phyloP scores from a whole-genome alignment of 2,329 filamentous ascomycete genomes.

The Cladosporium sp. region DNA sequence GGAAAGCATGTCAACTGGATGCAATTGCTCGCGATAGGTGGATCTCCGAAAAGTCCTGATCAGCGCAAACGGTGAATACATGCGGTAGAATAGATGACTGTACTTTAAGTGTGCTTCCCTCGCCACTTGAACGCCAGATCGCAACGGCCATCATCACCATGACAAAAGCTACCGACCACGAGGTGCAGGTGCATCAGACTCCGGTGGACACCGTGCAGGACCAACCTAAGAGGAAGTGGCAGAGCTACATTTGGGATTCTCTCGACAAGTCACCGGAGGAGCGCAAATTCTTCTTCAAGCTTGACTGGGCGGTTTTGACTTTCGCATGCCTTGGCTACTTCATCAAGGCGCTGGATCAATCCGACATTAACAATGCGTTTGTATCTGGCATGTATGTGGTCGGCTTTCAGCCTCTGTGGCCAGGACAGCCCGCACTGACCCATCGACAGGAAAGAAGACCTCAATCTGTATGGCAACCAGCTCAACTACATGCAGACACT shows the following conservation, averaged over 20 bases:
- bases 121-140: neutral
- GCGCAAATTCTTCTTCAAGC: conserved; percentile 46
- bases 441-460: conserved; percentile 52
- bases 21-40: neutral
- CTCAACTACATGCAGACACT: conserved; percentile 37
- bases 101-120: neutral
- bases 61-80: neutral
- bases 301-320: conserved; percentile 46
- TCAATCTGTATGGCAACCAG: conserved; percentile 50
- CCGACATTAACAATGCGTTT: conserved; percentile 41
- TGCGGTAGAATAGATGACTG: neutral
- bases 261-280: conserved; percentile 50
- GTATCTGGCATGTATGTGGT: conserved; percentile 41
- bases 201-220: conserved; percentile 14
- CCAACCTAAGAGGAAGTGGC: conserved; percentile 37
- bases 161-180: neutral
- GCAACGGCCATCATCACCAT: neutral
- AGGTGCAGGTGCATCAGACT: conserved; percentile 2
- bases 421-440: too few species aligned
- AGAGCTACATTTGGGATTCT: conserved; percentile 51
- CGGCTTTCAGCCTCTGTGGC: too few species aligned
- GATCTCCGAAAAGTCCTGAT: neutral
- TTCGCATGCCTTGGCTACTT: conserved; percentile 45
- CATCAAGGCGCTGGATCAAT: conserved; percentile 43
- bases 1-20: neutral